Percentiles rank a stretch among this genome's conserved stretches.
These are phyloP conservation scores for Wallacemonas sp. DNA, from an alignment of 208 protist genomes.

Conservation along the genomic window DNA sequence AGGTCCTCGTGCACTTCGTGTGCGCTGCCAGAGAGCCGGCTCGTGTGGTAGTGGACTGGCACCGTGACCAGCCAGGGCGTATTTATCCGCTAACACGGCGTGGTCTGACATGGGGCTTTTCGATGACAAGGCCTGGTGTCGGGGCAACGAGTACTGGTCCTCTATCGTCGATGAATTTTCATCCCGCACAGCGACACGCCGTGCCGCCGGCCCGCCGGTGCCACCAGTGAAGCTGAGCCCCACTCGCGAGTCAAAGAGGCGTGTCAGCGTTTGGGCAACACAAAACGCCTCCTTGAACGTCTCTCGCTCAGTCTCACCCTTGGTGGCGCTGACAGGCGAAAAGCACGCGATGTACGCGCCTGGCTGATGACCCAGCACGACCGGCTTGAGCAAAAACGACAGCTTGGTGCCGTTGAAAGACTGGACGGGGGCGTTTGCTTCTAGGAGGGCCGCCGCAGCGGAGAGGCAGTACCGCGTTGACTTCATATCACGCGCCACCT, in stretches of 20 bases:
- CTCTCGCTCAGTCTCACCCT: conserved; percentile 25
- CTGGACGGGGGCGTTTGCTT: conserved; percentile 47
- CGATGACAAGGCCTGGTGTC: too few species aligned
- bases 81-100: too few species aligned
- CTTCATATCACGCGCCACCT: conserved; percentile 51
- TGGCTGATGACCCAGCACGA: conserved; percentile 58
- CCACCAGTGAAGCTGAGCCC: too few species aligned
- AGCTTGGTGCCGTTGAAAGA: conserved; percentile 62
- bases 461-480: conserved; percentile 72
- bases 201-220: too few species aligned
- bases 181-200: too few species aligned
- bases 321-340: conserved; percentile 35
- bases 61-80: too few species aligned
- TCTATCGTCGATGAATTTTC: too few species aligned
- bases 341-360: conserved; percentile 76
- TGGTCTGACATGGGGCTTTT: too few species aligned
- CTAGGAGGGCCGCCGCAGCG: conserved; percentile 56
- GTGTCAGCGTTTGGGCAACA: conserved; percentile 51
- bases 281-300: conserved; percentile 78
- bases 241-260: conserved; percentile 29
- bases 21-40: too few species aligned
- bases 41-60: too few species aligned
- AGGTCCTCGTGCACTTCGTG: too few species aligned
- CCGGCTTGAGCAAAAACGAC: conserved; percentile 69
- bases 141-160: too few species aligned